Base-by-base conservation (phyloP, 805 yeast genomes). In the Hanseniaspora lindneri region DNA sequence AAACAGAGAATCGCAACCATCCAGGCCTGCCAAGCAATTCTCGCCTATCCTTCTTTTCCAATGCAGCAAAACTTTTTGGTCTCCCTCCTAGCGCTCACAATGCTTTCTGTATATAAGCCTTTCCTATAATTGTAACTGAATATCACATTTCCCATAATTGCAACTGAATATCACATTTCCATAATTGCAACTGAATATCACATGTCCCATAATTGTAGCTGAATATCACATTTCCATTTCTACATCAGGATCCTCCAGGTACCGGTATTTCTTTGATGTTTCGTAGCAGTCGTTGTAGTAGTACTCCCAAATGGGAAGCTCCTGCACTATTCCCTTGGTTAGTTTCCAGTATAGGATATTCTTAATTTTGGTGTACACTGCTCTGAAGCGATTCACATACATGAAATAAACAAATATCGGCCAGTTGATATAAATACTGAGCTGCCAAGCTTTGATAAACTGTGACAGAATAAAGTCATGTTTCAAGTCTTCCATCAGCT, bases 141-240 rank as follows among this genome's bases (percentile, higher is more conserved):
- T n/a, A n/a, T n/a, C n/a, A n/a, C n/a, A n/a, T n/a, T n/a, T n/a
- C n/a, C n/a, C n/a, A n/a, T n/a, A n/a, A n/a, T n/a, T n/a, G n/a
- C n/a, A n/a, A n/a, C n/a, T n/a, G n/a, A n/a, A n/a, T n/a, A n/a
- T n/a, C n/a, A n/a, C n/a, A n/a, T n/a, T n/a, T n/a, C n/a, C n/a
- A n/a, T n/a, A n/a, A n/a, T n/a, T n/a, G n/a, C n/a, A n/a, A n/a
- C n/a, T n/a, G n/a, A n/a, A n/a, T n/a, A n/a, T n/a, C n/a, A n/a
- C n/a, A n/a, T n/a, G n/a, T n/a, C n/a, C n/a, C n/a, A n/a, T n/a
- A n/a, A n/a, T n/a, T n/a, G n/a, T n/a, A n/a, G n/a, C n/a, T n/a
- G n/a, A n/a, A n/a, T 24, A 16, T 25, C 30, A 44, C 35, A 44
- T 13, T n/a, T 46, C 49, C 49, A 46, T 46, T 39, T 46, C 49